Base-by-base conservation (phyloP, 2,329 filamentous ascomycete genomes). In the Colletotrichum somersetense region DNA sequence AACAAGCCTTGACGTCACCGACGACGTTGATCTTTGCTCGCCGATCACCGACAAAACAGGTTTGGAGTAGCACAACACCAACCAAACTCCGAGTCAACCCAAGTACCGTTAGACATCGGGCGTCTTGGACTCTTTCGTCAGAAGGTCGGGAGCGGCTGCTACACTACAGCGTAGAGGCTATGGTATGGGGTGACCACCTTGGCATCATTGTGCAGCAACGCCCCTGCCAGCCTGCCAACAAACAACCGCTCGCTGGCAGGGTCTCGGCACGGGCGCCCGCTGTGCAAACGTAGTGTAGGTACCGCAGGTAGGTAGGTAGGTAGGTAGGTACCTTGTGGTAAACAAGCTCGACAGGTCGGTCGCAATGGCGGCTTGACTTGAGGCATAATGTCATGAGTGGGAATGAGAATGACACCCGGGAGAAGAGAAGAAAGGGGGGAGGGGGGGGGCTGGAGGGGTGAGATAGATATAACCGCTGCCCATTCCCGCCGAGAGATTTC, bases 161-260 rank as follows among this genome's bases (percentile, higher is more conserved):
- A 48, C 33, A 35, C 40, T 18, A 48, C 33, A 35, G 10, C 42
- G 38, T 18, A 55, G 42, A 42, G 52, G 35, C 35, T 33, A n/a
- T 30, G 20, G 46, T 33, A n/a, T 30, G 20, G 46, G 46, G 52
- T 65, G 66, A 30, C 38, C 59, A 65, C 38, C 59, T 70, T 70
- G 70, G 70, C 70, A 72, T 72, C 70, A 72, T 72, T 69, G 70
- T 72, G 70, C 70, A 72, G 59, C 59, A 70, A 30, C 14, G 40
- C 30, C 46, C 61, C 53, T 53, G 46, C 61, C 61, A 33, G 48
- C 33, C 42, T 62, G 68, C 64, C 64, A 62, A 62, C 64, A 67
- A 53, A 23, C 12, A 12, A 33, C 66, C 30, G 30, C 30, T 3
- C 3, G 61, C 46, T 38, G 40, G 26, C 58, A 64, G 44, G 59